These are phyloP conservation scores for Zymoseptoria tritici DNA, from an alignment of 2,329 filamentous ascomycete species.

Conservation along the genomic window DNA sequence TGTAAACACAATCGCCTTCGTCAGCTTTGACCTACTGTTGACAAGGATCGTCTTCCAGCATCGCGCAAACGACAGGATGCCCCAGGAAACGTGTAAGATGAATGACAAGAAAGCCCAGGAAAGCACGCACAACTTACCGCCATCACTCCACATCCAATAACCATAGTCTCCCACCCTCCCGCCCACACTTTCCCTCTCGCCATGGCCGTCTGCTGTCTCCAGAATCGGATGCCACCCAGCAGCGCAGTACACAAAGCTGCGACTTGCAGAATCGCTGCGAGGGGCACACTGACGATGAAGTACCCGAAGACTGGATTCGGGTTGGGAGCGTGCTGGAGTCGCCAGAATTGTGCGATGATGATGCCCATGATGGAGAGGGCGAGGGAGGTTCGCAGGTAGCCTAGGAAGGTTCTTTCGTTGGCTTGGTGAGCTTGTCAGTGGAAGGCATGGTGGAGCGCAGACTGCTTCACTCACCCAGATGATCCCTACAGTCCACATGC, in stretches of 20 bases:
- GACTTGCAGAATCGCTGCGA: constrained; percentile 45
- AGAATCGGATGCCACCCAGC: constrained; percentile 53
- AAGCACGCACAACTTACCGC: not conserved
- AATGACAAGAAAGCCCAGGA: too few relatives aligned
- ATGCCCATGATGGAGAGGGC: constrained; percentile 62
- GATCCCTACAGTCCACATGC: constrained; percentile 46
- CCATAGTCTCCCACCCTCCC: constrained; percentile 53
- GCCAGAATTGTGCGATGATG: constrained; percentile 60
- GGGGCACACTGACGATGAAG: constrained; percentile 52
- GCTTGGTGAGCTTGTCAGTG: constrained; percentile 40
- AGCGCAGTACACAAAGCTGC: constrained; percentile 43
- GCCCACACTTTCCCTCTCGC: constrained; percentile 49
- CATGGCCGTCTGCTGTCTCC: constrained; percentile 54
- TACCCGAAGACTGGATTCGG: constrained; percentile 49
- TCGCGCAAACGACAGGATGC: too few relatives aligned
- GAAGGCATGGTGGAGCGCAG: too few relatives aligned
- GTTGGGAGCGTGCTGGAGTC: constrained; percentile 45
- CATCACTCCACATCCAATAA: constrained; percentile 25
- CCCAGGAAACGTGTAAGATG: too few relatives aligned
- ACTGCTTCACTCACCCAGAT: constrained; percentile 44
- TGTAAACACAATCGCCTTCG: not conserved
- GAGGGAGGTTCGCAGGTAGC: constrained; percentile 63
- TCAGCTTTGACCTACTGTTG: not conserved
- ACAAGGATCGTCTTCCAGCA: not conserved
- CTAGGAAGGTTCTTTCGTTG: constrained; percentile 66